Percentiles rank a stretch among this genome's conserved stretches.
Evolutionary conservation across 176 grass and related monocot species (phyloP).

Genomic region (Phoenix dactylifera): DNA sequence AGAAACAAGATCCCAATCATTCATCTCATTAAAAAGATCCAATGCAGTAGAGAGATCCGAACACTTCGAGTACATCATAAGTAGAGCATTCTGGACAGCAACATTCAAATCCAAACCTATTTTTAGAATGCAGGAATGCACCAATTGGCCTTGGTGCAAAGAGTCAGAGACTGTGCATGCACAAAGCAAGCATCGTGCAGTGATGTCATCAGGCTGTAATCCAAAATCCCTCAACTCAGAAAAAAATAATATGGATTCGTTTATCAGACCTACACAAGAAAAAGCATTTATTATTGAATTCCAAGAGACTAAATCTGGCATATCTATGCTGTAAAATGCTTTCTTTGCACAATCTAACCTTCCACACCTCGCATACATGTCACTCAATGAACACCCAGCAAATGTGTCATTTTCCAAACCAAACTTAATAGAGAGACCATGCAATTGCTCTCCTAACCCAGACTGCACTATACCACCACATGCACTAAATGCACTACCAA

Average conservation of each 20-base stretch:
- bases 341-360: constrained; percentile 12
- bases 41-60: constrained; percentile 7
- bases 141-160: constrained; percentile 1
- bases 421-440: constrained; percentile 20
- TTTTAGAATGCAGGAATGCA: constrained; percentile 15
- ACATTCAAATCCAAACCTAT: constrained; percentile 8
- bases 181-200: constrained; percentile 18
- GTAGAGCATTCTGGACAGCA: constrained; percentile 12
- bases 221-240: constrained; percentile 14
- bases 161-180: constrained; percentile 7
- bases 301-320: constrained; percentile 25
- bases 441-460: constrained; percentile 9
- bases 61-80: constrained; percentile 13
- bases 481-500: constrained; percentile 22
- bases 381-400: constrained; percentile 24
- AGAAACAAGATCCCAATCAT: constrained; percentile 17
- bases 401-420: constrained; percentile 10
- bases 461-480: not conserved
- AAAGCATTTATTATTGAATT: constrained; percentile 19
- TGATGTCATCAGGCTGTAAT: constrained; percentile 18
- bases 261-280: constrained; percentile 8
- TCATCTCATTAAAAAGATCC: constrained; percentile 10
- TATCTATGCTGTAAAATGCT: constrained; percentile 14
- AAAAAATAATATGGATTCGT: constrained; percentile 10
- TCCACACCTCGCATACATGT: constrained; percentile 26